Percentiles rank a stretch among this genome's conserved stretches.
phyloP scores from a whole-genome alignment of 805 yeast species.

The Metschnikowia arizonensis region DNA sequence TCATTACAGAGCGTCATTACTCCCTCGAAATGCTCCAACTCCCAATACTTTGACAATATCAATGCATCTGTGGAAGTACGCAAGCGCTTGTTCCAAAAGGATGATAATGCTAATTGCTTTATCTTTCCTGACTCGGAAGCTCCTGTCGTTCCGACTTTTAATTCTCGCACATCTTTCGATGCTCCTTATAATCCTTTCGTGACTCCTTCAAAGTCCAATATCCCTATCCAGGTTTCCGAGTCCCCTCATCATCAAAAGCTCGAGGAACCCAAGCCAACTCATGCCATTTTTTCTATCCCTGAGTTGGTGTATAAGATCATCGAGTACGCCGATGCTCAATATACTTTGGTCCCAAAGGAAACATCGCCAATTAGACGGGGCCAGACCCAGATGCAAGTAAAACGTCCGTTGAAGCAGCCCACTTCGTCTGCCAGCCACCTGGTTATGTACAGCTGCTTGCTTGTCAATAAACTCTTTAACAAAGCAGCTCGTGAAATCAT shows the following conservation, averaged over 20 bases:
- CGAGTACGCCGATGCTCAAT: conserved; percentile 52
- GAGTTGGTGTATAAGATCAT: conserved; percentile 67
- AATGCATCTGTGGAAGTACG: neutral
- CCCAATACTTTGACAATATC: conserved; percentile 4
- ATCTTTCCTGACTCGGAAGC: neutral
- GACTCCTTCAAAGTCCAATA: neutral
- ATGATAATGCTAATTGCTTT: neutral
- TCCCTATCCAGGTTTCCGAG: neutral
- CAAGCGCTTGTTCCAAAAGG: conserved; percentile 4
- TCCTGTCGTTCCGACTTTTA: neutral
- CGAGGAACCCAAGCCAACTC: neutral
- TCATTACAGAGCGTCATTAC: conserved; percentile 13
- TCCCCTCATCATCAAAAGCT: neutral
- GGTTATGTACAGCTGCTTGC: conserved; percentile 55
- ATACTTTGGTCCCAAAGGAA: conserved; percentile 57
- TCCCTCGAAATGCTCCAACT: conserved; percentile 12
- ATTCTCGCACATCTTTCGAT: neutral
- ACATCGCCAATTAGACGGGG: conserved; percentile 55
- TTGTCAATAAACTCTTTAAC: conserved; percentile 68
- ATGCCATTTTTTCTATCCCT: conserved; percentile 61
- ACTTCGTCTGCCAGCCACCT: neutral
- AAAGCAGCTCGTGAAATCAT: conserved; percentile 52
- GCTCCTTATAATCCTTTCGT: neutral
- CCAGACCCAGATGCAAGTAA: conserved; percentile 22
- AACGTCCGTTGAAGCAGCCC: neutral